Evolutionary conservation across 2,329 filamentous ascomycete species (phyloP), one percentile per base, ranked within the genome.

Genomic region (Corynespora cassiicola): DNA sequence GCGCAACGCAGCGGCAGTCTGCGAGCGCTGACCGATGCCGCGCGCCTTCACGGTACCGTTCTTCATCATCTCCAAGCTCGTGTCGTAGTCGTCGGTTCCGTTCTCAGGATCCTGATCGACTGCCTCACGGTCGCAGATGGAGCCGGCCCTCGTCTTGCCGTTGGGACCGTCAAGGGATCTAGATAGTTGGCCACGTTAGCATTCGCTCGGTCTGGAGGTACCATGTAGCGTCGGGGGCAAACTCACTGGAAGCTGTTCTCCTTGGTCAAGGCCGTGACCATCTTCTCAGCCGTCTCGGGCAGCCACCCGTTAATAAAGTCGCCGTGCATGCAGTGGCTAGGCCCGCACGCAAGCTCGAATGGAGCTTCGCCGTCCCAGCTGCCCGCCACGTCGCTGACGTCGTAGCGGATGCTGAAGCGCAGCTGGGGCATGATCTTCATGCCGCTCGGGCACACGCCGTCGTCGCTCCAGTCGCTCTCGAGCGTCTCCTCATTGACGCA

Each of bases 241-340:
- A n/a, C n/a, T n/a, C n/a, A n/a, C n/a, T n/a, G n/a, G n/a, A n/a
- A n/a, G n/a, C n/a, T n/a, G n/a, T 2, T n/a, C n/a, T n/a, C n/a
- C n/a, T n/a, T n/a, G n/a, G n/a, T n/a, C n/a, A n/a, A n/a, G n/a
- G 66, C 60, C 29, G 55, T 55, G 12, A 73, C 38, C 67, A 73
- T 66, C 30, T 69, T 68, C 39, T 54, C 35, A 3, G 63, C 66
- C 1, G 58, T 63, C 42, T 71, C 66, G 8, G 58, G 53, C 7
- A 63, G 49, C 71, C 71, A 74, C 2, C 49, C 71, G 28, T 73
- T 73, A 49, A 74, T 71, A 29, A 74, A 74, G 39, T 74, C 71
- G 1, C 71, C 69, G 45, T 74, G 71, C 7, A 60, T 58, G 56
- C 67, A 69, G 45, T 63, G 73, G 10, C 45, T 46, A 18, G 47